These are phyloP conservation scores for Podaxis sp. DNA, from an alignment of 768 basidiomycete genomes.

Conservation along the genomic window DNA sequence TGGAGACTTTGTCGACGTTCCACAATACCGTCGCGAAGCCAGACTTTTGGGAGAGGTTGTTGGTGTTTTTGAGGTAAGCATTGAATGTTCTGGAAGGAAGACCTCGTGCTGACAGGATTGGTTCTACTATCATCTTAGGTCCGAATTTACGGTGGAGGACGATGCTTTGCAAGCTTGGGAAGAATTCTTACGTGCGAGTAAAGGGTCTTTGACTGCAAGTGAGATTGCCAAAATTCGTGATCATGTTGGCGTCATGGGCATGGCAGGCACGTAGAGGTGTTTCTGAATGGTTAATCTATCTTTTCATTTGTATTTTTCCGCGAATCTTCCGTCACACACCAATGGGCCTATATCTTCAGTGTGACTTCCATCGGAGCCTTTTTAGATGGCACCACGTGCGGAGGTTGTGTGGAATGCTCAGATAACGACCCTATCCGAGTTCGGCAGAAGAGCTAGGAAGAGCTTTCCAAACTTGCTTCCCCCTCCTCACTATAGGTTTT, in stretches of 20 bases:
- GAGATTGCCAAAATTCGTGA: conserved; percentile 95
- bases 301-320: neutral
- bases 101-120: neutral
- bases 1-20: conserved; percentile 53
- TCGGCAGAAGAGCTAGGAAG: no score
- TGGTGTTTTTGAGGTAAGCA: conserved; percentile 61
- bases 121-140: conserved; percentile 32
- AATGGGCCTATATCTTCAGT: no score
- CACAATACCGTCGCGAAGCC: conserved; percentile 72
- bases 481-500: no score
- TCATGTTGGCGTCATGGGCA: conserved; percentile 80
- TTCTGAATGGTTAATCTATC: neutral
- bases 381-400: no score
- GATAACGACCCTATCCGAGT: no score
- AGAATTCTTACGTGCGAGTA: conserved; percentile 80
- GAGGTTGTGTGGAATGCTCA: no score
- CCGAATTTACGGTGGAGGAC: conserved; percentile 57
- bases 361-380: no score
- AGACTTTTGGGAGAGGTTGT: conserved; percentile 74
- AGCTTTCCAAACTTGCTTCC: no score
- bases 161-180: conserved; percentile 81
- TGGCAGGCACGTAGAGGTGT: conserved; percentile 66
- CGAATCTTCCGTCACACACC: neutral
- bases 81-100: neutral
- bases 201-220: conserved; percentile 73